A percentile compares a stretch with the other conserved stretches of the same genome.
phyloP scores from a whole-genome alignment of 208 protist species.

The Wallacemonas sp. region DNA sequence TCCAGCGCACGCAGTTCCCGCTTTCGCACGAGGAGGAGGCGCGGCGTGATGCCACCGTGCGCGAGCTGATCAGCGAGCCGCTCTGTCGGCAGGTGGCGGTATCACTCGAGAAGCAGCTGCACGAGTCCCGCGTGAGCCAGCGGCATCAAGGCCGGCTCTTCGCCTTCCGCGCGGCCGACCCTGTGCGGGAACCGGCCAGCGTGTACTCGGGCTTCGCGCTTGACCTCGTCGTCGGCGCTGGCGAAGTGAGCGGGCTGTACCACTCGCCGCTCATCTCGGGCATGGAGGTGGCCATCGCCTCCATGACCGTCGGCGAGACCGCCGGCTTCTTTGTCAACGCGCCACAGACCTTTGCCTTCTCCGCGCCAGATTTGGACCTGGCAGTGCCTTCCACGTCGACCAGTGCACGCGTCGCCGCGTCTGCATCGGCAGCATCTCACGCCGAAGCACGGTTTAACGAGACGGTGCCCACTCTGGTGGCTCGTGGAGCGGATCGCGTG shows the following conservation, averaged over 20 bases:
- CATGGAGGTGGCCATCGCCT: constrained; percentile 27
- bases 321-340: constrained; percentile 27
- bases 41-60: background rate
- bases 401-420: background rate
- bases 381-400: background rate
- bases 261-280: constrained; percentile 25
- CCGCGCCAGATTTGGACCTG: constrained; percentile 13
- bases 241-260: constrained; percentile 11
- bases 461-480: background rate
- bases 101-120: constrained; percentile 14
- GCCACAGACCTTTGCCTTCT: constrained; percentile 19
- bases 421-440: background rate
- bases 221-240: constrained; percentile 16
- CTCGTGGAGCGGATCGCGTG: constrained; percentile 10
- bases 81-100: constrained; percentile 4
- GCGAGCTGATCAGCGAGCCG: background rate
- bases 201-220: constrained; percentile 10
- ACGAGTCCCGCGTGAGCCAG: constrained; percentile 8
- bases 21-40: constrained; percentile 2
- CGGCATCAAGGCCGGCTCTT: constrained; percentile 13
- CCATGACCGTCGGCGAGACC: constrained; percentile 29
- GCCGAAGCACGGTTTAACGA: background rate
- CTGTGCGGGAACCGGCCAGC: background rate
- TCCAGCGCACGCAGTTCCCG: constrained; percentile 7
- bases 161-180: constrained; percentile 10